Conservation (phyloP, 768 basidiomycete species). For the Royoungia palumana region DNA sequence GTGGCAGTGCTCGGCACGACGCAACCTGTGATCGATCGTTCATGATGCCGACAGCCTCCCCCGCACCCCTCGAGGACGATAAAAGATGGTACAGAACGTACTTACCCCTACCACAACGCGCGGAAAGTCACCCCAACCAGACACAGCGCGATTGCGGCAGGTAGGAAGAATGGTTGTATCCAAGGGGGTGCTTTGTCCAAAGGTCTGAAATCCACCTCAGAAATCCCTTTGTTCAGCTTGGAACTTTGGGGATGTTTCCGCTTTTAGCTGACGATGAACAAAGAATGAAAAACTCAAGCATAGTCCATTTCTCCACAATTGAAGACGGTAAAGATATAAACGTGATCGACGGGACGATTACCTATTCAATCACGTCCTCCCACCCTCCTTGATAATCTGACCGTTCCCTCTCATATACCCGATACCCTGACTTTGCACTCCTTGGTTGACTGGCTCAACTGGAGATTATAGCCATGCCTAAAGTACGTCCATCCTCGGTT, state of each 20-base stretch:
- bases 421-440: too few species aligned
- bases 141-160: too few species aligned
- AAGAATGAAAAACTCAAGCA: neutral
- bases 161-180: too few species aligned
- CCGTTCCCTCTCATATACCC: conserved; percentile 1
- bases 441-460: neutral
- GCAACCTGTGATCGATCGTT: too few species aligned
- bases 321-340: conserved; percentile 13
- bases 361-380: too few species aligned
- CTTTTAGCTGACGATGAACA: conserved; percentile 9
- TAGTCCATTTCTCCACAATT: conserved; percentile 2
- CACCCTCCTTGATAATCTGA: conserved; percentile 10
- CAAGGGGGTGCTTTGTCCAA: neutral
- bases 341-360: too few species aligned
- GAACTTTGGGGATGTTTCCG: neutral
- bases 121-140: too few species aligned
- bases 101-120: too few species aligned
- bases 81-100: too few species aligned
- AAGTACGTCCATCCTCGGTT: conserved; percentile 1
- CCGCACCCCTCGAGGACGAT: too few species aligned
- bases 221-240: neutral
- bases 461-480: conserved; percentile 2
- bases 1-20: too few species aligned
- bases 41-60: too few species aligned
- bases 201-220: neutral